phyloP scores from a whole-genome alignment of 2,329 filamentous ascomycete species.

The Colletotrichum sansevieriae region DNA sequence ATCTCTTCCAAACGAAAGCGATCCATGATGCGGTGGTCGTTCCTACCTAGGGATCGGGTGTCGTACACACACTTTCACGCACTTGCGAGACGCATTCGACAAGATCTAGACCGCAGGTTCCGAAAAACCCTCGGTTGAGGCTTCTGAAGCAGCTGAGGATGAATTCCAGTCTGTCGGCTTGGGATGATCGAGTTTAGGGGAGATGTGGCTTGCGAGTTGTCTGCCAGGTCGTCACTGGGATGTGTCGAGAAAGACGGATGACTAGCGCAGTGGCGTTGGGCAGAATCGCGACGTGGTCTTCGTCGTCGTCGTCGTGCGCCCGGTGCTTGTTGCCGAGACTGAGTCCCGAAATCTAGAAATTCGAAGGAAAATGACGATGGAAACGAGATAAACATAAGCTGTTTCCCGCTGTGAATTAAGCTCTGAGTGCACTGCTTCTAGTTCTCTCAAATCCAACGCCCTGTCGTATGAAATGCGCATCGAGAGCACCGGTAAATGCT shows the following conservation, averaged over 20 bases:
- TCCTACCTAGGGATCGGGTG: background rate
- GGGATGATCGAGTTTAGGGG: conserved; percentile 19
- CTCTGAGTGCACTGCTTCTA: background rate
- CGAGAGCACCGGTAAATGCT: background rate
- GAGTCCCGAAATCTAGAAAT: background rate
- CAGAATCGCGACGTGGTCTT: conserved; percentile 6
- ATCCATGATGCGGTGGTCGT: background rate
- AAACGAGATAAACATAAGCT: conserved; percentile 5
- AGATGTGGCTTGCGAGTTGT: conserved; percentile 32
- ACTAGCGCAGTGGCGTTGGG: conserved; percentile 23
- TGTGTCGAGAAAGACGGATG: conserved; percentile 11
- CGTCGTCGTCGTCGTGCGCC: conserved; percentile 4
- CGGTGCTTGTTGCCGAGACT: conserved; percentile 10
- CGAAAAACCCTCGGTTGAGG: conserved; percentile 19
- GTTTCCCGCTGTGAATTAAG: background rate
- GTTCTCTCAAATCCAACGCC: too few relatives aligned
- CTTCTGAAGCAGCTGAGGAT: conserved; percentile 20
- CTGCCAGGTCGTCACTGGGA: conserved; percentile 5
- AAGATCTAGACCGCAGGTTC: conserved; percentile 20
- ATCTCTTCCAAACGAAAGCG: background rate
- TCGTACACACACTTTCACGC: conserved; percentile 1
- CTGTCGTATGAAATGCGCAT: background rate
- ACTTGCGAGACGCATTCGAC: background rate
- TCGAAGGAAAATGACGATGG: background rate
- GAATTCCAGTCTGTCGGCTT: conserved; percentile 15